These are phyloP conservation scores for Nakazawaea laoshanensis DNA, from an alignment of 805 yeast genomes.

Conservation along the genomic window DNA sequence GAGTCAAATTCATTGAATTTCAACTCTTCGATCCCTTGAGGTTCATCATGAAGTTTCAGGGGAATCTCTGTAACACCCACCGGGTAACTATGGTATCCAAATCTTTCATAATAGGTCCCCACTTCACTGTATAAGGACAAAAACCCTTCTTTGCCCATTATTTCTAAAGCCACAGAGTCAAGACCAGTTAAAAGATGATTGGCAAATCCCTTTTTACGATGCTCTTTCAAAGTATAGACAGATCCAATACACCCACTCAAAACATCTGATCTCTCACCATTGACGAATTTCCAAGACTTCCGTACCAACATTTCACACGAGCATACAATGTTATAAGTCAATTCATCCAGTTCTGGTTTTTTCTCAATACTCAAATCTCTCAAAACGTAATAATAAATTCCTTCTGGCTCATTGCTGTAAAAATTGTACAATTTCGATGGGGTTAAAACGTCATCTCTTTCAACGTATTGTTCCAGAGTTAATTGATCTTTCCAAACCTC, in stretches of 20 bases:
- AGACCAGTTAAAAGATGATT: conserved; percentile 31
- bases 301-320: conserved; percentile 21
- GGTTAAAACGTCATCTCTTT: conserved; percentile 16
- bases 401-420: conserved; percentile 13
- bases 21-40: background rate
- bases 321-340: conserved; percentile 16
- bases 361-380: conserved; percentile 11
- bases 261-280: conserved; percentile 1
- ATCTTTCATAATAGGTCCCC: conserved; percentile 55
- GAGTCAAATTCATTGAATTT: conserved; percentile 6
- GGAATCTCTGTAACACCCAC: conserved; percentile 2
- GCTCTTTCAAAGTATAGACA: conserved; percentile 41
- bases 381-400: conserved; percentile 19
- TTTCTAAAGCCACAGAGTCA: conserved; percentile 15
- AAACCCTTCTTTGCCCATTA: conserved; percentile 22
- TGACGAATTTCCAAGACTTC: conserved; percentile 11
- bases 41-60: no score
- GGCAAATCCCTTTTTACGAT: conserved; percentile 53
- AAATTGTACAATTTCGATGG: conserved; percentile 14
- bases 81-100: conserved; percentile 41
- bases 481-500: conserved; percentile 19
- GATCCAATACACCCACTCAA: conserved; percentile 41
- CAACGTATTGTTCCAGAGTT: conserved; percentile 15
- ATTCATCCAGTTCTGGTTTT: conserved; percentile 6
- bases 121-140: conserved; percentile 63